Percentiles rank a stretch among this genome's conserved stretches.
phyloP scores from a whole-genome alignment of 1,284 basidiomycete species.

The Lignosus rhinocerotis region DNA sequence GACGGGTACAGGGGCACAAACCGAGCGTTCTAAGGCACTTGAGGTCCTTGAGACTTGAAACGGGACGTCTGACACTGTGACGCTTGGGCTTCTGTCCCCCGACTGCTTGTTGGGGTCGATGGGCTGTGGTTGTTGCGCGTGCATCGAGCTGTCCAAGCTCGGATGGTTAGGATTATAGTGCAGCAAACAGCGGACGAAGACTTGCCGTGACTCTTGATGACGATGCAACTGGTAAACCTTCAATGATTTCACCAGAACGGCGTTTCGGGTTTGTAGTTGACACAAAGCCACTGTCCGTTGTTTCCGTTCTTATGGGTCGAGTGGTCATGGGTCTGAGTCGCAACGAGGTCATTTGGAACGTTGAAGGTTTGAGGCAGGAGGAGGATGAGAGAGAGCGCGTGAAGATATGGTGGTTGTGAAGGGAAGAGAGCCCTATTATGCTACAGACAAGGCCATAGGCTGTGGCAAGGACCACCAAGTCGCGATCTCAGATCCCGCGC shows the following conservation, averaged over 20 bases:
- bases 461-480: constrained; percentile 4
- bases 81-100: background rate
- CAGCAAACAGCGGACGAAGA: background rate
- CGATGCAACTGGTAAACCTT: background rate
- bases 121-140: background rate
- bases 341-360: background rate
- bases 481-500: background rate
- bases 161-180: background rate
- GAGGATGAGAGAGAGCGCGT: background rate
- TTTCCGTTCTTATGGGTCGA: background rate
- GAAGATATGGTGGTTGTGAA: background rate
- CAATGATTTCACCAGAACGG: background rate
- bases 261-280: background rate
- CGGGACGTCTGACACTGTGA: background rate
- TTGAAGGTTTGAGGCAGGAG: background rate
- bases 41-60: constrained; percentile 6
- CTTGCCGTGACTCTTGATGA: background rate
- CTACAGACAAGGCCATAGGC: background rate
- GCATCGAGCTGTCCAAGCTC: background rate
- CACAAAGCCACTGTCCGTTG: constrained; percentile 9
- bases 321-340: background rate
- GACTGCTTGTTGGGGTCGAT: background rate
- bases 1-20: background rate
- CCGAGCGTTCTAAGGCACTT: constrained; percentile 12
- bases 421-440: background rate